These are phyloP conservation scores for Daedalea quercina DNA, from an alignment of 768 basidiomycete species.

Conservation along the genomic window DNA sequence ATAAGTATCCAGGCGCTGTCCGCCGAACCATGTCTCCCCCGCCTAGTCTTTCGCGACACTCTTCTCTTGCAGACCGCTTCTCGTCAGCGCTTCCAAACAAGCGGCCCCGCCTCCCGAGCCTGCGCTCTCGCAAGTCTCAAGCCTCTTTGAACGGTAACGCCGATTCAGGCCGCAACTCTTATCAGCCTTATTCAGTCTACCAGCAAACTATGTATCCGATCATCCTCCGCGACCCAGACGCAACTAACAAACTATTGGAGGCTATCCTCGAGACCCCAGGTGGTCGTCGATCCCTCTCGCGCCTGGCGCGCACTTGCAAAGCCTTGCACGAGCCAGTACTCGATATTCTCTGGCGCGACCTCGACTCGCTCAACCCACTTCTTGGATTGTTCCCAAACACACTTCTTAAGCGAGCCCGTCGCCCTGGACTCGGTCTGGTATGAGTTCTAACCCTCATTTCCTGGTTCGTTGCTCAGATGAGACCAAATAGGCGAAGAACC, in stretches of 20 bases:
- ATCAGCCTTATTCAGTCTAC: conserved; percentile 34
- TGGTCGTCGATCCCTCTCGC: conserved; percentile 61
- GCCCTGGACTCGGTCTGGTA: conserved; percentile 74
- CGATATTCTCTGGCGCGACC: conserved; percentile 67
- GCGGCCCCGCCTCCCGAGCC: conserved; percentile 18
- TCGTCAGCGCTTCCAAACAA: conserved; percentile 11
- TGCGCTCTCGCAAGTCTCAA: conserved; percentile 25
- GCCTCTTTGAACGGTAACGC: conserved; percentile 3
- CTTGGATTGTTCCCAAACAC: conserved; percentile 64
- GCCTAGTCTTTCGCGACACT: conserved; percentile 21
- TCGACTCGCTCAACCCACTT: conserved; percentile 69
- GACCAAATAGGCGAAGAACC: conserved; percentile 43
- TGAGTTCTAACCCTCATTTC: conserved; percentile 24
- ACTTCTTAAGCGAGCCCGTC: conserved; percentile 61
- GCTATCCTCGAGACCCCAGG: conserved; percentile 49
- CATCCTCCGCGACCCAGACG: conserved; percentile 59
- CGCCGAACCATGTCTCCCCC: conserved; percentile 19
- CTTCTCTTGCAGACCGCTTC: conserved; percentile 23
- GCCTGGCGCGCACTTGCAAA: conserved; percentile 70
- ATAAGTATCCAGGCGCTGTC: conserved; percentile 14
- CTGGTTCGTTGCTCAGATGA: background rate
- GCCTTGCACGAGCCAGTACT: conserved; percentile 69
- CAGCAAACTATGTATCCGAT: conserved; percentile 45
- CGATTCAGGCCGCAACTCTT: conserved; percentile 1
- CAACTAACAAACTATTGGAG: conserved; percentile 45